Percentiles rank a stretch among this genome's conserved stretches.
phyloP scores from a whole-genome alignment of 257 asterid species.

The Solanum habrochaites region DNA sequence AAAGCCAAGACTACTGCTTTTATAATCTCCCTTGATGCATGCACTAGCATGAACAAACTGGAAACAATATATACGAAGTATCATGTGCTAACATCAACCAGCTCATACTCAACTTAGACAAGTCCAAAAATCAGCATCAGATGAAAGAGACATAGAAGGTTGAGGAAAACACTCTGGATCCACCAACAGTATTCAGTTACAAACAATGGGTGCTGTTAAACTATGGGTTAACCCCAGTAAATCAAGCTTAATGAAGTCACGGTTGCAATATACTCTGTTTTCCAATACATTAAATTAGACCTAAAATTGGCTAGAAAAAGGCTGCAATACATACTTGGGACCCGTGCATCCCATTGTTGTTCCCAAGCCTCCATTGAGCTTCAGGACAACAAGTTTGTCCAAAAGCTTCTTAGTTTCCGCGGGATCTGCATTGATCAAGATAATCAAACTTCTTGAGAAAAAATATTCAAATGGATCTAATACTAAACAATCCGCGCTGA shows the following conservation, averaged over 20 bases:
- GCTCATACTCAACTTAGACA: not conserved
- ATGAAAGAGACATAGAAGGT: not conserved
- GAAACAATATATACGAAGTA: not conserved
- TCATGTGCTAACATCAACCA: not conserved
- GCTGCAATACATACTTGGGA: constrained; percentile 57
- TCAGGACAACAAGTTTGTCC: constrained; percentile 88
- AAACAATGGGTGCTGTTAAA: not conserved
- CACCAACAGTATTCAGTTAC: not conserved
- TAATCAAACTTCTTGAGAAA: not conserved
- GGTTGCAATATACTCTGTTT: not conserved
- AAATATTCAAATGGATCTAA: not conserved
- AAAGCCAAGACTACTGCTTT: not conserved
- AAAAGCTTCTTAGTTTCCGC: constrained; percentile 57
- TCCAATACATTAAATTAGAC: not conserved
- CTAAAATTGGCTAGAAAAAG: not conserved
- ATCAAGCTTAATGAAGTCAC: not conserved
- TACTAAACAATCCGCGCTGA: not conserved
- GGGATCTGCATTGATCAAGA: constrained; percentile 39
- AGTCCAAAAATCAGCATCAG: not conserved
- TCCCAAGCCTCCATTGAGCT: constrained; percentile 99
- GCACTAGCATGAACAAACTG: not conserved
- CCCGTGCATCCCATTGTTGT: constrained; percentile 99
- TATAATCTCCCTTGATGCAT: not conserved
- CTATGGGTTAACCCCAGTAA: not conserved
- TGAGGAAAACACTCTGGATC: not conserved